Evolutionary conservation across 2,329 filamentous ascomycete genomes (phyloP).

Genomic region (Cyanodermella asteris): DNA sequence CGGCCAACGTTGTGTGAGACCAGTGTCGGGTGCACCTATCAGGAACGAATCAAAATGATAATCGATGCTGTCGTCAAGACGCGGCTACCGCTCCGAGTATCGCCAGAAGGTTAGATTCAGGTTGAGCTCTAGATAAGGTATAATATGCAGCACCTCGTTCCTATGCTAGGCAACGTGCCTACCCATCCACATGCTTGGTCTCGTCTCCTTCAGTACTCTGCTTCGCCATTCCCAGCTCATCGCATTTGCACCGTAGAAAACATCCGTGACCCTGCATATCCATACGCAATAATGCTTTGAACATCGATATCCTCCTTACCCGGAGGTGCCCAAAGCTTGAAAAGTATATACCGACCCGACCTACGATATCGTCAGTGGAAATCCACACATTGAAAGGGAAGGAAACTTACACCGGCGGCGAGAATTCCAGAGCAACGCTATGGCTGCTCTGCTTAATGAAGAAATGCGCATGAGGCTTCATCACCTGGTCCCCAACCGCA

Average conservation of each 20-base stretch:
- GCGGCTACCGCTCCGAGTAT: too few species aligned
- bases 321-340: conserved; percentile 76
- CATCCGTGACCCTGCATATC: conserved; percentile 67
- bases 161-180: too few species aligned
- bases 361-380: conserved; percentile 14
- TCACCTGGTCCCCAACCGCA: too few species aligned
- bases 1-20: too few species aligned
- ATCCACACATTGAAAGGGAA: conserved; percentile 2
- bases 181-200: too few species aligned
- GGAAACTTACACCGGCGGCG: conserved; percentile 43
- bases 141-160: too few species aligned
- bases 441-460: conserved; percentile 63
- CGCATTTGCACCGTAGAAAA: conserved; percentile 48
- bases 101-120: too few species aligned
- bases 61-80: too few species aligned
- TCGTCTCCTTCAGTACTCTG: too few species aligned
- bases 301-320: conserved; percentile 69
- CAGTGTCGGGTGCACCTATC: too few species aligned
- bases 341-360: conserved; percentile 59
- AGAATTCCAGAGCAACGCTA: conserved; percentile 70
- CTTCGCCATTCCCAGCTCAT: conserved; percentile 21
- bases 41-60: too few species aligned
- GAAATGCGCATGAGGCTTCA: conserved; percentile 60
- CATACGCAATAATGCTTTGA: conserved; percentile 61
- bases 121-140: too few species aligned